These are phyloP conservation scores for Pestalotiopsis sp. DNA, from an alignment of 2,329 filamentous ascomycete species.

Conservation along the genomic window DNA sequence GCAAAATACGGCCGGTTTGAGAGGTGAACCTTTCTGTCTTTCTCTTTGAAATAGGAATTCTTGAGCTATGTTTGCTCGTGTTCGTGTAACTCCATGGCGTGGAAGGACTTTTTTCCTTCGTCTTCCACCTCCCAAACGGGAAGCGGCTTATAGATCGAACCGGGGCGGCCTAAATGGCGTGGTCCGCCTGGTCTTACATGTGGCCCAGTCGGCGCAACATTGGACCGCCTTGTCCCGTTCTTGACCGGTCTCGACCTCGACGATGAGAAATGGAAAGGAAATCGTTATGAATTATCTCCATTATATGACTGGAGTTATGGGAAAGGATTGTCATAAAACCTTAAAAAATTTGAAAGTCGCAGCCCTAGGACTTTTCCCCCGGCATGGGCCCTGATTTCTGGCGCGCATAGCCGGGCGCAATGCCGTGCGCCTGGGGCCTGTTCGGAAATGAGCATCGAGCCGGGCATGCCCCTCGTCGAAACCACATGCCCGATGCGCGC, in stretches of 20 bases:
- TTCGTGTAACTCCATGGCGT: not conserved
- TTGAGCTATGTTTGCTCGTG: too few relatives aligned
- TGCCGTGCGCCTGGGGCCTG: not conserved
- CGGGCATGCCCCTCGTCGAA: not conserved
- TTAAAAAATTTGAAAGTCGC: not conserved
- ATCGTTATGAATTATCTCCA: not conserved
- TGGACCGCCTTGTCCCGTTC: not conserved
- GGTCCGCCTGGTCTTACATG: not conserved
- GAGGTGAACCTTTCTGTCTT: too few relatives aligned
- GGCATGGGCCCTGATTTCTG: not conserved
- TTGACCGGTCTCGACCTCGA: not conserved
- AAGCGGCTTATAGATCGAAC: slow-evolving; percentile 9
- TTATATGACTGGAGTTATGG: not conserved
- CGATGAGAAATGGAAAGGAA: not conserved
- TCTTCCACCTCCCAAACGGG: not conserved
- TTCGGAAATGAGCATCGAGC: not conserved
- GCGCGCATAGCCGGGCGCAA: not conserved
- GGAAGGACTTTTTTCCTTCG: not conserved
- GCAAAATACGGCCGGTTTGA: too few relatives aligned
- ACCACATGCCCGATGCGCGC: not conserved
- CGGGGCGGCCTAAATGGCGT: not conserved
- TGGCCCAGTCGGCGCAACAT: slow-evolving; percentile 8
- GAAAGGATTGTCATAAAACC: not conserved
- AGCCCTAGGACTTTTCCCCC: not conserved
- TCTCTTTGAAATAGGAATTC: too few relatives aligned